Evolutionary conservation across 202 grass and related monocot species (phyloP), one percentile per base, ranked within the genome.

Genomic region (Panicum virgatum): DNA sequence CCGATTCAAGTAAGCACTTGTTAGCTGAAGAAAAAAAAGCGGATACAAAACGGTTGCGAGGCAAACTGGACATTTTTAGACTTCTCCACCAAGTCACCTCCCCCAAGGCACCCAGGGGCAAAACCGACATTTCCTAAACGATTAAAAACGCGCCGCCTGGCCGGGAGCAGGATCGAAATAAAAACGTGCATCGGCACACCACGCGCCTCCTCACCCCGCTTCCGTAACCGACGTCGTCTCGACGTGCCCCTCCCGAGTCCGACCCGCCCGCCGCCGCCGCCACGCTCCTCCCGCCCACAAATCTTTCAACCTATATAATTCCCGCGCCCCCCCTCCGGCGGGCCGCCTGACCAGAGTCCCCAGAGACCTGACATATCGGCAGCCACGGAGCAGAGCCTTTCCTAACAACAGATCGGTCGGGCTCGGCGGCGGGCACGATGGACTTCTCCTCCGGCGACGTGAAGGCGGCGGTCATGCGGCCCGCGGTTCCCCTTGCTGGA

Each of bases 81-180:
- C 88, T 86, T 89, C 83, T 22, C 86, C 53, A 48, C 70, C 65
- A 87, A 92, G 77, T 75, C 69, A 64, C 26, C 80, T 62, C 56
- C 9, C 6, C 1, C 5, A 50, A 9, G 45, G 16, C 23, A 30
- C 16, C 32, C 46, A 69, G 29, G 57, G 56, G 37, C 71, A 72
- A 53, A 86, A 80, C 68, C 79, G 62, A 54, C 73, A 67, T 67
- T 37, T 32, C 29, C 0, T 30, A 36, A 25, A 18, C 29, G 39
- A 12, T 20, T 5, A 53, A 50, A 40, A 42, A 19, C 5, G 18
- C 25, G n/a, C n/a, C n/a, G n/a, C n/a, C n/a, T n/a, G n/a, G n/a
- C n/a, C n/a, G n/a, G n/a, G n/a, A n/a, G n/a, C n/a, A n/a, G n/a
- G 18, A 71, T 70, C 70, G 5, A 43, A 22, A 15, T 7, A 68